phyloP scores from a whole-genome alignment of 345 rosid species.

The Eucalyptus curtisii region DNA sequence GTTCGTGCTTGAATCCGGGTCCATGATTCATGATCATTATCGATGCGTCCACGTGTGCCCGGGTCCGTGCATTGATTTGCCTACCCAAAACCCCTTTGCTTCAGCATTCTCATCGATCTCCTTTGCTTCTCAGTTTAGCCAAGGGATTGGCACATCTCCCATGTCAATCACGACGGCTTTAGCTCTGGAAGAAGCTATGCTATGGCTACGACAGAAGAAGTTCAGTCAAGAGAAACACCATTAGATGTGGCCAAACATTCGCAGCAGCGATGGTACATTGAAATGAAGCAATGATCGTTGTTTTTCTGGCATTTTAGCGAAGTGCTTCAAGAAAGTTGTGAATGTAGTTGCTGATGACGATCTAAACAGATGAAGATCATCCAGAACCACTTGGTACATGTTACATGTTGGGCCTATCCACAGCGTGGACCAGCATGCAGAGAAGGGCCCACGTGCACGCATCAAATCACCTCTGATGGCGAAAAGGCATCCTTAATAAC shows the following conservation, averaged over 20 bases:
- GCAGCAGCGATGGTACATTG: not conserved
- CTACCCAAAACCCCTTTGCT: too few species aligned
- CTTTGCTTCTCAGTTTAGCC: too few species aligned
- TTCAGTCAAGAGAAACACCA: not conserved
- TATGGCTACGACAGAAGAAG: too few species aligned
- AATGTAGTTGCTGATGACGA: not conserved
- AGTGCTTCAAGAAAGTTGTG: not conserved
- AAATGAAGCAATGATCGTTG: not conserved
- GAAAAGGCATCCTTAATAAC: not conserved
- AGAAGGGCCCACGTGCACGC: slow-evolving; percentile 11
- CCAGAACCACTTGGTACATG: not conserved
- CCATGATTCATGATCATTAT: too few species aligned
- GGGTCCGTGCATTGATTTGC: too few species aligned
- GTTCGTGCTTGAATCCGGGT: too few species aligned
- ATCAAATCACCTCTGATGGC: not conserved
- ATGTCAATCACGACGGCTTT: too few species aligned
- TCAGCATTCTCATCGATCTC: too few species aligned
- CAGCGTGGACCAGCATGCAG: slow-evolving; percentile 8
- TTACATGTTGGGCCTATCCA: slow-evolving; percentile 14
- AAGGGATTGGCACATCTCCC: too few species aligned
- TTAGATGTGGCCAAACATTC: not conserved
- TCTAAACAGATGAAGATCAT: not conserved
- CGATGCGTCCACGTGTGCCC: too few species aligned
- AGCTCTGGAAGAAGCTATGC: not conserved
- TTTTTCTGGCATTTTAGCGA: not conserved